Evolutionary conservation across 2,329 filamentous ascomycete species (phyloP), one percentile per base, ranked within the genome.

Genomic region (Aspergillus floridensis): DNA sequence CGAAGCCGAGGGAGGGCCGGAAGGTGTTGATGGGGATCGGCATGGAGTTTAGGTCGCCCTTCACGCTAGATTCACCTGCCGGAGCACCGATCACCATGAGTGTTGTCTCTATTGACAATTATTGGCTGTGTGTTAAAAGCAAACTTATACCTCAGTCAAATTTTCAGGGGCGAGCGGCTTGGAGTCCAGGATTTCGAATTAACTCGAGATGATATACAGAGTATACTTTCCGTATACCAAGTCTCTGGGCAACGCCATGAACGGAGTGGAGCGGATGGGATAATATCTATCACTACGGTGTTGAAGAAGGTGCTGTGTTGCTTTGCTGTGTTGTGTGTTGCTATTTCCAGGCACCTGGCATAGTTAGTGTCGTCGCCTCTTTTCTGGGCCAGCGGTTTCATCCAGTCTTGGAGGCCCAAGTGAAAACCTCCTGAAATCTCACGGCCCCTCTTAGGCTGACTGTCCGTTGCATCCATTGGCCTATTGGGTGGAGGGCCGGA

Each of bases 51-150:
- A 44, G 19, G 16, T 0, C 19, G 38, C 16, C 38, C 38, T 44
- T 3, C 14, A 44, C 38, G 38, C 38, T 44, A 44, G 38, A 7
- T 44, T 44, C 38, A 19, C 16, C 38, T 44, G 38, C 16, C 14
- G 6, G 38, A 7, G 38, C 32, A 19, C n/a, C 38, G 38, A 44
- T 44, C 38, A 16, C 38, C 38, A 22, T 47, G 22, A 26, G 26
- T 29, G 41, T 21, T 47, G 53, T n/a, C 19, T 55, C 41, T 55
- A 55, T 55, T 55, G 53, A 35, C 53, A 55, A 55, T 55, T 48
- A 55, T 55, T 55, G 53, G 47, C 26, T 32, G 7, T 14, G 26
- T 47, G 44, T 35, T 32, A 16, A 24, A 24, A 14, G 38, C 14
- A 41, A 5, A 35, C 26, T 44, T 12, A 29, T 32, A 29, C 26